Base-by-base conservation (phyloP, 495 filamentous ascomycete genomes). In the Tuber microsphaerosporum region DNA sequence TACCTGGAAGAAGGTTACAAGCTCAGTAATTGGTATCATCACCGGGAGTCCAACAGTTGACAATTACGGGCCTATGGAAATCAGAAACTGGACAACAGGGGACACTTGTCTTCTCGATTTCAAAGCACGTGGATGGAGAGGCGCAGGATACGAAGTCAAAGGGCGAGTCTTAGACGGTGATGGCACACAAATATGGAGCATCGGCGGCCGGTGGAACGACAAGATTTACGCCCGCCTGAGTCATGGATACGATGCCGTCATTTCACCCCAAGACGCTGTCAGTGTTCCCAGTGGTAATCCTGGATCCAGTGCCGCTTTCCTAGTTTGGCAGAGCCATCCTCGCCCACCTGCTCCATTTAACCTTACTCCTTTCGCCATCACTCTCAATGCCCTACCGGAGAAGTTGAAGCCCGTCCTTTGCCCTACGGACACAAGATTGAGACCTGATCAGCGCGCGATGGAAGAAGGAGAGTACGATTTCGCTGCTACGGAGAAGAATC, bases 1-100 rank as follows among this genome's bases (percentile, higher is more conserved):
- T 84, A 97, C 94, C 2, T 99, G 95, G 95, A 98, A 97, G 86
- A 99, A 99, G 84, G 94, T 97, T 61, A 98, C 93, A 6, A 96
- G 94, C 20, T 95, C 93, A n/a, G 95, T 99, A 3, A 89, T 98
- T 43, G 95, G 95, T 75, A 99, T 99, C 83, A 97, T 99, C 80
- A 98, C 94, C 0, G 96, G 96, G 39, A 94, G 92, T 75, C 95
- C 95, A 9, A 93, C 92, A 0, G 94, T 99, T n/a, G 96, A 99
- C 85, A 97, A 99, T 83, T 98, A 98, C 82, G 95, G 95, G 44
- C 88, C 92, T 6, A 97, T 98, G 92, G 94, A 97, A 83, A 91
- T 99, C 85, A 95, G 92, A 84, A 99, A 99, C 84, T 93, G 91
- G 90, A 97, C 91, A 1, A 98, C 95, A 0, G 94, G 96, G 75